phyloP scores from a whole-genome alignment of 176 grass and related monocot species.

The Themeda triandra region DNA sequence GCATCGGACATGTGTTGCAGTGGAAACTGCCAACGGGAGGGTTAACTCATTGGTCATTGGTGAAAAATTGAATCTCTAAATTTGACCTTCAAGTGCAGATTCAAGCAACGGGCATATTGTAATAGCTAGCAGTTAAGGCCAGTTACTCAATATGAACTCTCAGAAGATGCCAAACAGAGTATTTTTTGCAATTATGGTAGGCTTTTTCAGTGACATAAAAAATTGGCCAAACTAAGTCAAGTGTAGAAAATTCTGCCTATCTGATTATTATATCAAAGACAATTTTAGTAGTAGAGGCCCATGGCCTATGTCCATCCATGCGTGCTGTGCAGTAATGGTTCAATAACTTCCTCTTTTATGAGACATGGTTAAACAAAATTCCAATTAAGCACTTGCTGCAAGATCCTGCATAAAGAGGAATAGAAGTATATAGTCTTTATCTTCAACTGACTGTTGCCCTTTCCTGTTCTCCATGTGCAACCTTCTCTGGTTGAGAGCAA shows the following conservation, averaged over 20 bases:
- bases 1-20: background rate
- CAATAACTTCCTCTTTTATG: background rate
- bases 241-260: background rate
- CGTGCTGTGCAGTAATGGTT: background rate
- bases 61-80: background rate
- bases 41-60: background rate
- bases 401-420: constrained; percentile 4
- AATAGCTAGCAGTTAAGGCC: background rate
- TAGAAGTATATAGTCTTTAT: background rate
- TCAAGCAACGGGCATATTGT: background rate
- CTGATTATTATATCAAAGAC: background rate
- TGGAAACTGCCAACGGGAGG: background rate
- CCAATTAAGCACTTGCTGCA: background rate
- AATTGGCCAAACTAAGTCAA: background rate
- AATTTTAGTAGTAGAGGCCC: background rate
- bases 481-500: background rate
- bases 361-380: background rate
- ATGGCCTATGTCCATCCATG: background rate
- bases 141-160: background rate
- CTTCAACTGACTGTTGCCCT: background rate
- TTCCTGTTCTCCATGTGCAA: background rate
- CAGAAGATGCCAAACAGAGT: background rate
- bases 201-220: background rate
- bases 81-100: background rate
- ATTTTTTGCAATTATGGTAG: background rate